Percentiles rank a stretch among this genome's conserved stretches.
These are phyloP conservation scores for Aspergillus steynii DNA, from an alignment of 495 filamentous ascomycete genomes.

Conservation along the genomic window DNA sequence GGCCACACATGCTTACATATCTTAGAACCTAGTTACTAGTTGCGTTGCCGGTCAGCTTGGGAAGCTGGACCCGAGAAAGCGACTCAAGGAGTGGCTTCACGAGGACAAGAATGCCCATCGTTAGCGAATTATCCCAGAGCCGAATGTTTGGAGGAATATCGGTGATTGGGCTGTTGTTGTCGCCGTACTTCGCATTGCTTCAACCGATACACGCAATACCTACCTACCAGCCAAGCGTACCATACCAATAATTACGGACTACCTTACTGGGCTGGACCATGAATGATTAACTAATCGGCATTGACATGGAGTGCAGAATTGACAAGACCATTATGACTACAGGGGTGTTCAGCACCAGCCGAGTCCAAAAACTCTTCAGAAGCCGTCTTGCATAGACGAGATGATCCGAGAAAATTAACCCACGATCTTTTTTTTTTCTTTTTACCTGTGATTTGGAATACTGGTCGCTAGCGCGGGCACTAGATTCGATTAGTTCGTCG, in stretches of 20 bases:
- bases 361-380: background rate
- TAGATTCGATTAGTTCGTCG: slow-evolving; percentile 3
- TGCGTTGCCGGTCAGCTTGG: background rate
- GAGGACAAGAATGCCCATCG: background rate
- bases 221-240: background rate
- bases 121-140: too few species aligned
- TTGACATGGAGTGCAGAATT: background rate
- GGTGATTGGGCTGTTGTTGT: background rate
- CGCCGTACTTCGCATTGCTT: background rate
- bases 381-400: slow-evolving; percentile 1
- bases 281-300: background rate
- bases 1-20: background rate
- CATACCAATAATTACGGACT: too few species aligned
- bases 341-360: background rate
- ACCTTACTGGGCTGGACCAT: background rate
- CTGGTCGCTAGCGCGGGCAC: slow-evolving; percentile 7
- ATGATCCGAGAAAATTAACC: background rate
- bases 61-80: background rate
- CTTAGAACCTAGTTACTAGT: background rate
- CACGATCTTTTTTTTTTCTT: slow-evolving; percentile 9
- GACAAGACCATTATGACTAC: background rate
- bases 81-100: background rate
- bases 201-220: background rate
- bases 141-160: too few species aligned
- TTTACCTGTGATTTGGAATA: slow-evolving; percentile 16